A percentile compares a stretch with the other conserved stretches of the same genome.
These are phyloP conservation scores for Plenodomus lindquistii DNA, from an alignment of 2,329 filamentous ascomycete genomes.

Conservation along the genomic window DNA sequence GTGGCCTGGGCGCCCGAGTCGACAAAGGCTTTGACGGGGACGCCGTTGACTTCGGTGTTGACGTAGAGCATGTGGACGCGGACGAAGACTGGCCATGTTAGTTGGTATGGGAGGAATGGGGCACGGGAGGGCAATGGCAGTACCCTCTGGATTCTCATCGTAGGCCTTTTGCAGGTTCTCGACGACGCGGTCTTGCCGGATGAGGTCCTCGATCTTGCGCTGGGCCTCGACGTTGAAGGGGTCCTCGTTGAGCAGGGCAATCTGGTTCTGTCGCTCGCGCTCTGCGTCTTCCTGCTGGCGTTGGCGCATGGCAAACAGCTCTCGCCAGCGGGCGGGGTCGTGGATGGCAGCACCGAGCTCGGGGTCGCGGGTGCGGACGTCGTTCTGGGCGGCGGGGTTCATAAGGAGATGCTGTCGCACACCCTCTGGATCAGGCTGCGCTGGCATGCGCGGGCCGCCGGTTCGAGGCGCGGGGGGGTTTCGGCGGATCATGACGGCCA, in stretches of 20 bases:
- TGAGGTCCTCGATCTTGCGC: constrained; percentile 92
- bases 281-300: constrained; percentile 73
- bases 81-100: constrained; percentile 72
- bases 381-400: constrained; percentile 71
- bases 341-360: constrained; percentile 77
- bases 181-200: constrained; percentile 89
- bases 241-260: constrained; percentile 85
- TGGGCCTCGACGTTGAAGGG: constrained; percentile 94
- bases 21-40: constrained; percentile 92
- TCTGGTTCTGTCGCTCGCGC: constrained; percentile 77
- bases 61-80: constrained; percentile 96
- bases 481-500: constrained; percentile 74
- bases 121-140: constrained; percentile 30
- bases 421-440: constrained; percentile 68
- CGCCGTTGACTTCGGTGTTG: constrained; percentile 90
- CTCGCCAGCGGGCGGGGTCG: constrained; percentile 74
- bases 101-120: constrained; percentile 1
- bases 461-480: constrained; percentile 20
- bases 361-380: constrained; percentile 73
- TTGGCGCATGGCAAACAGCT: constrained; percentile 69
- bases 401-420: constrained; percentile 81
- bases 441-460: constrained; percentile 12
- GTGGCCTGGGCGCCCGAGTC: constrained; percentile 97
- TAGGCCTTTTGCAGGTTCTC: constrained; percentile 96
- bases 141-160: constrained; percentile 96